Conservation (phyloP, 2,329 filamentous ascomycete species). For the Fusarium metavorans region DNA sequence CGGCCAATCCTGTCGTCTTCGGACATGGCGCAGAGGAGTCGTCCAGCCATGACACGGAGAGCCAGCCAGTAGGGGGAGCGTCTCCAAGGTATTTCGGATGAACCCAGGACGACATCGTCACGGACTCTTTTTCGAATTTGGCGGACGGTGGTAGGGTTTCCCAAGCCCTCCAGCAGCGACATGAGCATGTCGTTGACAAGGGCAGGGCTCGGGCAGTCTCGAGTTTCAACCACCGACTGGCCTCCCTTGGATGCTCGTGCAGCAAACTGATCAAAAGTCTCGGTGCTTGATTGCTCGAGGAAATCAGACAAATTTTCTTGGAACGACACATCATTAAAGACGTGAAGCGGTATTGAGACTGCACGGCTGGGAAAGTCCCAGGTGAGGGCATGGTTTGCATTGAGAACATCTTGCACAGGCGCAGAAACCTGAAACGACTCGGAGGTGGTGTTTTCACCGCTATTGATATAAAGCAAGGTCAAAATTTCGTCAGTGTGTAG, state of each 20-base stretch:
- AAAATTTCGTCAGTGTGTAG: neutral
- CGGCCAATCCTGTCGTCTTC: slow-evolving; percentile 43
- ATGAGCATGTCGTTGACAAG: slow-evolving; percentile 72
- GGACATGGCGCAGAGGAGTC: slow-evolving; percentile 60
- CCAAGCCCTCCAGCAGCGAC: slow-evolving; percentile 68
- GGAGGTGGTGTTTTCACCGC: slow-evolving; percentile 48
- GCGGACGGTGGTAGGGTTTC: slow-evolving; percentile 50
- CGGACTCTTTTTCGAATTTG: slow-evolving; percentile 68
- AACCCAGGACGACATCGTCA: slow-evolving; percentile 69
- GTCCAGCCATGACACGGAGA: slow-evolving; percentile 68
- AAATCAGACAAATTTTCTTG: slow-evolving; percentile 62
- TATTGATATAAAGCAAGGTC: neutral
- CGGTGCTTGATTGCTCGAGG: slow-evolving; percentile 66
- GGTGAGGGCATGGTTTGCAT: slow-evolving; percentile 60
- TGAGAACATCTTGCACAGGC: slow-evolving; percentile 62
- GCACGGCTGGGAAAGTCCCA: slow-evolving; percentile 72
- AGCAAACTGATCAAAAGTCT: slow-evolving; percentile 65
- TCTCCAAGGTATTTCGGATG: slow-evolving; percentile 68
- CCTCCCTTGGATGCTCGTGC: slow-evolving; percentile 65
- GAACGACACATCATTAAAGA: slow-evolving; percentile 53
- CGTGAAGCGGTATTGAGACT: slow-evolving; percentile 56
- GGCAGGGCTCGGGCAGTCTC: slow-evolving; percentile 68
- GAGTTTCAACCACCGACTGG: slow-evolving; percentile 60
- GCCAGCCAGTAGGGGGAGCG: slow-evolving; percentile 72
- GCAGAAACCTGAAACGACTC: slow-evolving; percentile 73